Evolutionary conservation across 2,329 filamentous ascomycete genomes (phyloP), one percentile per base, ranked within the genome.

Genomic region (Penicillium sp.): DNA sequence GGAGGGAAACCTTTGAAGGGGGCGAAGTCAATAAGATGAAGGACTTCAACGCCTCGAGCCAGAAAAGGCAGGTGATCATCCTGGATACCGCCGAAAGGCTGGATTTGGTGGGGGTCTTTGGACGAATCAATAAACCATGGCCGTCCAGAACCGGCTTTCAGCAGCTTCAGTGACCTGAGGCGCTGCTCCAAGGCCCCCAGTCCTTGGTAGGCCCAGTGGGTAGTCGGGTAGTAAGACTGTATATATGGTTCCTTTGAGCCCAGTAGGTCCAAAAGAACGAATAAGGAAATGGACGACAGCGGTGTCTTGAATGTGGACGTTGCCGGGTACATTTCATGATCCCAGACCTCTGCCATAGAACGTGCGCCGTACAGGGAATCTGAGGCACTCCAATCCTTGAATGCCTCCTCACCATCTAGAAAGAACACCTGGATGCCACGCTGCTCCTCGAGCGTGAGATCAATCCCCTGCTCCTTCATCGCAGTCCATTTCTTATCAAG

Each of bases 51-150:
- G 1, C 93, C 93, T 31, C 89, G 81, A 31, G 75, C 75, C 78
- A 97, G 83, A 62, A 98, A 98, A 0, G 93, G 93, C 4, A 96
- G 69, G 67, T 98, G 93, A 64, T 98, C 93, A 66, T 98, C 93
- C 55, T 84, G 78, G 8, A 95, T 81, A 12, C 75, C 70, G n/a
- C 71, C 67, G 32, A 70, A 65, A 37, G 70, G 37, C 54, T 56
- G 70, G 61, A 88, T 79, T 28, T 72, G 65, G 41, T 66, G 64
- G 29, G 73, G 68, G 42, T 75, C 66, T 67, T 84, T 88, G 18
- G 76, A 72, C 1, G 73, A 65, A 37, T 95, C 86, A 6, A 78
- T 73, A 4, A 96, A 74, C 65, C 95, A 95, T 0, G 70, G 66
- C 37, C 58, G 52, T 13, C 42, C 43, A 2, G 65, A 50, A 35